Base-by-base conservation (phyloP, 2,329 filamentous ascomycete genomes). In the Fusarium phyllophilum region DNA sequence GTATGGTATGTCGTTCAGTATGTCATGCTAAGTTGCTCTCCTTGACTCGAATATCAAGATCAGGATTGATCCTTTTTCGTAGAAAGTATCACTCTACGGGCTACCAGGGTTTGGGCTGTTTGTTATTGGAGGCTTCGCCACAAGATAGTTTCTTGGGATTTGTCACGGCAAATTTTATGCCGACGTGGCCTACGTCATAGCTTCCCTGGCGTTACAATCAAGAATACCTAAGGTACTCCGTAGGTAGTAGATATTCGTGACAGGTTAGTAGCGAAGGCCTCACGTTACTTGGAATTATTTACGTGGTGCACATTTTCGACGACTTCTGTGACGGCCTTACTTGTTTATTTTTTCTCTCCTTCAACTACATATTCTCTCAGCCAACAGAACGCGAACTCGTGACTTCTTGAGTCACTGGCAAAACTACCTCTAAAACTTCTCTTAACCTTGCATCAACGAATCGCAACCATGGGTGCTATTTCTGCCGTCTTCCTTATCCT, bases 401-500 rank as follows among this genome's bases (percentile, higher is more conserved):
- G 34, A n/a, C 52, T 52, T 22, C 17, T 38, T 24, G 17, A n/a
- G 24, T 18, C 24, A 64, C 39, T 26, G 44, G 42, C 51, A 57
- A 29, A 29, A 45, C n/a, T 29, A 24, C 31, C 54, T 56, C 41
- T 22, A 36, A 36, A 55, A 17, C 41, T 14, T 26, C 39, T 39
- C 24, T 52, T 46, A 29, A 36, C 34, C 36, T 61, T 46, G n/a
- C 20, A 49, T 26, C 39, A 51, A 38, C 26, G 63, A 72, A 72
- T 70, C 70, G 76, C 62, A 78, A 85, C 75, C 58, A 89, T 89
- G 88, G 85, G 86, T 74, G 85, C 80, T 69, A 81, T 79, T 41
- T 87, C 86, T 22, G 84, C 85, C 33, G 78, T 89, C 54, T 78
- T 89, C 34, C 75, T 89, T 68, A 80, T 89, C 51, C 76, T 89